A percentile compares a stretch with the other conserved stretches of the same genome.
Evolutionary conservation across 2,329 filamentous ascomycete species (phyloP).

Genomic region (Pseudogymnoascus verrucosus): DNA sequence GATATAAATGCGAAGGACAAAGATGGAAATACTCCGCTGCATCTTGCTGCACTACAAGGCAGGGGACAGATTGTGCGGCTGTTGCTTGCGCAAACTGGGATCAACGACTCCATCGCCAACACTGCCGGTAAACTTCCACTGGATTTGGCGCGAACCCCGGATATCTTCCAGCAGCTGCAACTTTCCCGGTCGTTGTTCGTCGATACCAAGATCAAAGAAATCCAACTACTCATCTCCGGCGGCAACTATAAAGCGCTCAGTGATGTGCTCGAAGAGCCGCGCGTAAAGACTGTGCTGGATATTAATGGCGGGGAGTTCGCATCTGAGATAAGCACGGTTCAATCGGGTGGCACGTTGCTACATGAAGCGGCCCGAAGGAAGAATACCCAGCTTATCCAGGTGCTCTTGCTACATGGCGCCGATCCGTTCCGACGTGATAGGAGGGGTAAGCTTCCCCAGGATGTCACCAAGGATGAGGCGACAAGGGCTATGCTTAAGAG

Average conservation of each 20-base stretch:
- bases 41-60: constrained; percentile 77
- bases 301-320: constrained; percentile 87
- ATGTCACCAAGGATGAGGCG: constrained; percentile 89
- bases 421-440: constrained; percentile 93
- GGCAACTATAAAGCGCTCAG: constrained; percentile 73
- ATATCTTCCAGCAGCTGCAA: constrained; percentile 93
- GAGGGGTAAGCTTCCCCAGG: constrained; percentile 90
- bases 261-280: constrained; percentile 71
- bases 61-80: constrained; percentile 73
- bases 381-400: constrained; percentile 80
- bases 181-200: constrained; percentile 83
- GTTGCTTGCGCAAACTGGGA: constrained; percentile 69
- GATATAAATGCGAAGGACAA: constrained; percentile 87
- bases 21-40: constrained; percentile 89
- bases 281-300: constrained; percentile 79
- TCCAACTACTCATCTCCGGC: constrained; percentile 67
- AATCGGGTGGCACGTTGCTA: constrained; percentile 82
- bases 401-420: constrained; percentile 85
- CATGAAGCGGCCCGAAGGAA: constrained; percentile 88
- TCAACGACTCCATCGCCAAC: constrained; percentile 86
- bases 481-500: constrained; percentile 85
- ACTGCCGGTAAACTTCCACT: constrained; percentile 76
- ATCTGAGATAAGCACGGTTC: constrained; percentile 67
- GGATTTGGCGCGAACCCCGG: constrained; percentile 81
- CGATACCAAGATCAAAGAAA: constrained; percentile 74